Conservation (phyloP, 1,139 yeast genomes). For the Yamadazyma siamensis region DNA sequence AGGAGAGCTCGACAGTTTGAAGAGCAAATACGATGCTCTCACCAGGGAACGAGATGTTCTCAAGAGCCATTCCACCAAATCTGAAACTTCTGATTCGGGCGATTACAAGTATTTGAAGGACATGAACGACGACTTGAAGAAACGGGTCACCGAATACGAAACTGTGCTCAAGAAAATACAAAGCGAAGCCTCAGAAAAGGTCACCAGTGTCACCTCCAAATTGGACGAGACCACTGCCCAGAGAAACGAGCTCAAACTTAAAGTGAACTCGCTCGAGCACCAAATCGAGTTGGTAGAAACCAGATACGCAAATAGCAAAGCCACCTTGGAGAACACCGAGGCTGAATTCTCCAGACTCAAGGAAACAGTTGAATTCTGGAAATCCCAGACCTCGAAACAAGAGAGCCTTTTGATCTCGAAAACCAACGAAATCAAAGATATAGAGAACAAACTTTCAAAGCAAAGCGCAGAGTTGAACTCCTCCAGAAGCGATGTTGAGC, state of each 20-base stretch:
- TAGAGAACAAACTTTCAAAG: slow-evolving; percentile 49
- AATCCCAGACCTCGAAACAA: slow-evolving; percentile 55
- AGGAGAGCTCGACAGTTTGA: slow-evolving; percentile 53
- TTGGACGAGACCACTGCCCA: slow-evolving; percentile 22
- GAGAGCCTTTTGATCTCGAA: slow-evolving; percentile 54
- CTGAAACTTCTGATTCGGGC: slow-evolving; percentile 7
- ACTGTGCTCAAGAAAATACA: slow-evolving; percentile 28
- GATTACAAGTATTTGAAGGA: slow-evolving; percentile 27
- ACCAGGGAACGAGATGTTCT: slow-evolving; percentile 67
- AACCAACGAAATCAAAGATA: slow-evolving; percentile 50
- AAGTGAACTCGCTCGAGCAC: slow-evolving; percentile 29
- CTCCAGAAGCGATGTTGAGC: slow-evolving; percentile 52
- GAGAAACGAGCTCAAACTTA: slow-evolving; percentile 31
- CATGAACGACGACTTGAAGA: slow-evolving; percentile 25
- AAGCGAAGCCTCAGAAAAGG: slow-evolving; percentile 21
- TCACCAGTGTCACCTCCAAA: slow-evolving; percentile 25
- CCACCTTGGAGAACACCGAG: slow-evolving; percentile 41
- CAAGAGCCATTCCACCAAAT: slow-evolving; percentile 32
- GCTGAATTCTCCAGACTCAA: slow-evolving; percentile 50
- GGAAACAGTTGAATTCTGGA: slow-evolving; percentile 41
- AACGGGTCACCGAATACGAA: slow-evolving; percentile 27
- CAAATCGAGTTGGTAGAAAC: slow-evolving; percentile 34
- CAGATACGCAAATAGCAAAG: slow-evolving; percentile 27
- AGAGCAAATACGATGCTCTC: slow-evolving; percentile 49
- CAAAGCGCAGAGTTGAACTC: slow-evolving; percentile 46